These are phyloP conservation scores for Carnegiea gigantea DNA, from an alignment of 179 eudicot species.

Conservation along the genomic window DNA sequence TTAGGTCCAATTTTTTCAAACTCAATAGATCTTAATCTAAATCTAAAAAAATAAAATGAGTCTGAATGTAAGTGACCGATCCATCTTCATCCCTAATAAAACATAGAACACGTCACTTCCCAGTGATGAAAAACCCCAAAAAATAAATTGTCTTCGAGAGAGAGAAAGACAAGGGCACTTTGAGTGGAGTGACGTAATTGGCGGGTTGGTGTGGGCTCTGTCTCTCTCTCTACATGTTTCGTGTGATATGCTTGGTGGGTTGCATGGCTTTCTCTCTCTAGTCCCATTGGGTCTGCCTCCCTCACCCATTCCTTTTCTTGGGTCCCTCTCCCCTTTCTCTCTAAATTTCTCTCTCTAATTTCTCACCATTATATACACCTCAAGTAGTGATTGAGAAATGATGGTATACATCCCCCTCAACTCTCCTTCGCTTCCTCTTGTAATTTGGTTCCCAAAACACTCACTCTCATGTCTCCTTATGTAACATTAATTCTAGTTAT, in stretches of 20 bases:
- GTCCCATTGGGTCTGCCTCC: conserved; percentile 2
- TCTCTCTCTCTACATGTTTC: not conserved
- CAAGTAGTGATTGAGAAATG: conserved; percentile 34
- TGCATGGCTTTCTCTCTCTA: conserved; percentile 6
- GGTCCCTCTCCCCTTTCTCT: conserved; percentile 23
- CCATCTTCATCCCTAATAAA: too few species aligned
- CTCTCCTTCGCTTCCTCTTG: not conserved
- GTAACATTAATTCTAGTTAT: too few species aligned
- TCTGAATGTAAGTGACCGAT: too few species aligned
- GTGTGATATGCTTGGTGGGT: conserved; percentile 12
- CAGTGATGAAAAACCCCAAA: not conserved
- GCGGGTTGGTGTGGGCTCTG: not conserved
- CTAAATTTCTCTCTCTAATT: conserved; percentile 6
- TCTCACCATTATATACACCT: conserved; percentile 23
- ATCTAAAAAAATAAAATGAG: too few species aligned
- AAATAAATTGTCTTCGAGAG: not conserved
- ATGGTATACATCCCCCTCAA: conserved; percentile 4
- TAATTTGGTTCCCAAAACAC: not conserved
- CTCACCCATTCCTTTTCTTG: conserved; percentile 28
- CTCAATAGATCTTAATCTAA: too few species aligned
- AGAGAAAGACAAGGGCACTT: not conserved
- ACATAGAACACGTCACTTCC: not conserved
- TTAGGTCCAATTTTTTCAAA: too few species aligned
- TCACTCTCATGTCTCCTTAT: not conserved
- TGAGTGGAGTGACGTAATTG: not conserved